Conservation (phyloP, 495 filamentous ascomycete species). For the Coniosporium apollinis region DNA sequence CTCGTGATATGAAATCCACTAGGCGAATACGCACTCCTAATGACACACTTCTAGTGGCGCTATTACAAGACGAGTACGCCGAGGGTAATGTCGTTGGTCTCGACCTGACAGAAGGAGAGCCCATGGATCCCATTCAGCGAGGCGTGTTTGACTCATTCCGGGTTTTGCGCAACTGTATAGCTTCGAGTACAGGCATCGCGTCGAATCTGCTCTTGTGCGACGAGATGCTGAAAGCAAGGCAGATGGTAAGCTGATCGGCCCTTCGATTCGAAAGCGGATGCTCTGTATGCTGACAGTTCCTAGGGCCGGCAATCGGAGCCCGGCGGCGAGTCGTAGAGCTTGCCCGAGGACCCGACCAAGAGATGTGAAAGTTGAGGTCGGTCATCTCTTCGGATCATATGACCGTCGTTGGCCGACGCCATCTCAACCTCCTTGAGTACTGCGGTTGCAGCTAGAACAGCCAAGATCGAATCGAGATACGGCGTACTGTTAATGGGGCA, state of each 20-base stretch:
- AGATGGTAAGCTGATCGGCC: slow-evolving; percentile 45
- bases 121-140: slow-evolving; percentile 88
- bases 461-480: no score
- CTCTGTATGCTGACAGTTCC: background rate
- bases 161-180: slow-evolving; percentile 80
- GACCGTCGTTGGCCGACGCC: no score
- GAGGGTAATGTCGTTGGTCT: slow-evolving; percentile 80
- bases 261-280: background rate
- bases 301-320: background rate
- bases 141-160: slow-evolving; percentile 95
- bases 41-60: slow-evolving; percentile 41
- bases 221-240: slow-evolving; percentile 90
- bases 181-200: slow-evolving; percentile 87
- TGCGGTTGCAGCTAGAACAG: no score
- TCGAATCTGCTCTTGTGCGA: slow-evolving; percentile 92
- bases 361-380: no score
- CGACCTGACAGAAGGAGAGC: slow-evolving; percentile 66
- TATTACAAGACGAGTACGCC: slow-evolving; percentile 65
- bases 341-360: no score
- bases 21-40: slow-evolving; percentile 5
- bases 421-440: no score
- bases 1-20: background rate
- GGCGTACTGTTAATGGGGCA: no score
- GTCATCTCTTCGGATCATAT: no score
- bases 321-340: no score